Conservation (phyloP, 75 land plant species). For the Pinus tabuliformis region DNA sequence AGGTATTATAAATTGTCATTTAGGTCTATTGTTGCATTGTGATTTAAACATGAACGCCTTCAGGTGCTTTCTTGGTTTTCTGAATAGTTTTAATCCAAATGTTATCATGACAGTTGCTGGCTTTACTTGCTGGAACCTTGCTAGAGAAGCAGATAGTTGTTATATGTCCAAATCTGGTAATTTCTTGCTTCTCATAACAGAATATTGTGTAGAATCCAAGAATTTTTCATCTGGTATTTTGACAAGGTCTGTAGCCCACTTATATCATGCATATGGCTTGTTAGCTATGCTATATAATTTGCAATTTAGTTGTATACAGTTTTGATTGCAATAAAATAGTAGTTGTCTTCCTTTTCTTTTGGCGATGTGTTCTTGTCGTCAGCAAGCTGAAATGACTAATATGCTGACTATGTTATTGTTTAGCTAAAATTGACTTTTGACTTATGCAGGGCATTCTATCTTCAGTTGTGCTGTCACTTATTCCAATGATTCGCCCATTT, state of each 20-base stretch:
- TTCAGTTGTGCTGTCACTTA: constrained; percentile 78
- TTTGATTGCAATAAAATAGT: background rate
- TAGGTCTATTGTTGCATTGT: background rate
- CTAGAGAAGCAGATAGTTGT: constrained; percentile 97
- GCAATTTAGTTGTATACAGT: background rate
- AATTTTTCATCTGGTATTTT: background rate
- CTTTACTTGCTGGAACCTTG: constrained; percentile 70
- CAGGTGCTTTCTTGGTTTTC: background rate
- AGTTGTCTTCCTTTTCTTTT: background rate
- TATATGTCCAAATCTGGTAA: constrained; percentile 88
- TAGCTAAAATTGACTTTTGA: constrained; percentile 1
- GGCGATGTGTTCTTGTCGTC: background rate
- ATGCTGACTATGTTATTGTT: background rate
- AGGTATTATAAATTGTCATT: background rate
- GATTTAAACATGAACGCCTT: background rate
- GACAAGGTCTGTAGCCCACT: background rate
- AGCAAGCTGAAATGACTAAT: background rate
- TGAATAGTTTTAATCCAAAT: background rate
- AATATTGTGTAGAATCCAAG: background rate
- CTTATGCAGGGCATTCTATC: constrained; percentile 75
- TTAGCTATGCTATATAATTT: background rate
- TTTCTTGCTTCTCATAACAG: constrained; percentile 2
- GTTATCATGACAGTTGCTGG: constrained; percentile 55
- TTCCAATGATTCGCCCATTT: constrained; percentile 92
- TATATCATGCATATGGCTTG: background rate